A percentile compares a stretch with the other conserved stretches of the same genome.
phyloP scores from a whole-genome alignment of 2,329 filamentous ascomycete species.

The Sclerotinia trifoliorum region DNA sequence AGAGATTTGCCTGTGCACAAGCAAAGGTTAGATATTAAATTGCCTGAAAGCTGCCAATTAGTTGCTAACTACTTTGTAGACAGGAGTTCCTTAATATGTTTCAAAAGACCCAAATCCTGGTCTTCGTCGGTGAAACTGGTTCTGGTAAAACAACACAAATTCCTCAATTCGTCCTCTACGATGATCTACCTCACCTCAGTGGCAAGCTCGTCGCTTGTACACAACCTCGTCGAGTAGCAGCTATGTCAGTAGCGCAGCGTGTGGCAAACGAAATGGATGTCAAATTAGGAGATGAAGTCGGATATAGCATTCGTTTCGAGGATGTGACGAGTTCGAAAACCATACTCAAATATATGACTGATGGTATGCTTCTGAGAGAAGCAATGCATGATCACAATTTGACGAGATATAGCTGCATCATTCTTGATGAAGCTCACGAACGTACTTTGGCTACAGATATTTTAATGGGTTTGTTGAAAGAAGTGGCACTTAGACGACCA shows the following conservation, averaged over 20 bases:
- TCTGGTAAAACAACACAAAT: slow-evolving; percentile 99
- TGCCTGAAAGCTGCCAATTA: background rate
- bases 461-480: slow-evolving; percentile 92
- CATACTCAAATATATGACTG: slow-evolving; percentile 98
- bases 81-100: slow-evolving; percentile 93
- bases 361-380: slow-evolving; percentile 96
- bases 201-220: slow-evolving; percentile 95
- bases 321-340: slow-evolving; percentile 88
- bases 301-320: slow-evolving; percentile 98
- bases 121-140: slow-evolving; percentile 98
- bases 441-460: slow-evolving; percentile 96
- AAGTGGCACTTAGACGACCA: slow-evolving; percentile 74
- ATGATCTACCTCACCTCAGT: slow-evolving; percentile 84
- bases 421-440: slow-evolving; percentile 98
- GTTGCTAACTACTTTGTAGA: slow-evolving; percentile 45
- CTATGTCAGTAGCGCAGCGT: slow-evolving; percentile 98
- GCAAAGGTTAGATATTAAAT: slow-evolving; percentile 62
- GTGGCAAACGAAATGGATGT: slow-evolving; percentile 97
- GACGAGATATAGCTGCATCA: slow-evolving; percentile 92
- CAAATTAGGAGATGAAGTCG: slow-evolving; percentile 86
- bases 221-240: slow-evolving; percentile 93
- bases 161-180: slow-evolving; percentile 95
- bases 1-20: slow-evolving; percentile 87
- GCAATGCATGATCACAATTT: slow-evolving; percentile 95
- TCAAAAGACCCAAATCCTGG: slow-evolving; percentile 90